phyloP scores from a whole-genome alignment of 1,284 basidiomycete species.

The Schizophyllum amplum region DNA sequence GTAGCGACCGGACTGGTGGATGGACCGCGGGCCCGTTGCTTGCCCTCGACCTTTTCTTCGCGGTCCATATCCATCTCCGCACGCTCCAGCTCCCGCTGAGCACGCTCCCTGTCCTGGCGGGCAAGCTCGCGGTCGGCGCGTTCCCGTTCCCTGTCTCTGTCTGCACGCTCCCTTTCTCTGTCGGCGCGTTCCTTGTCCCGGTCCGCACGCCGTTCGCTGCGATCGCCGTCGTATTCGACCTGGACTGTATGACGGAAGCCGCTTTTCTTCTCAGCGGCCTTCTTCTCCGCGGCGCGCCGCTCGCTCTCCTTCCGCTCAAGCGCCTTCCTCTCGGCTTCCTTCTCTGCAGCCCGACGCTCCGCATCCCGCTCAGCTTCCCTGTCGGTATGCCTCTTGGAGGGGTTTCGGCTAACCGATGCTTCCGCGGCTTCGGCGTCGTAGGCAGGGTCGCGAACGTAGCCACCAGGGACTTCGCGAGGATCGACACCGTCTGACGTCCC shows the following conservation, averaged over 20 bases:
- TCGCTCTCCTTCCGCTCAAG: slow-evolving; percentile 7
- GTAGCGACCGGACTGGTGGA: not conserved
- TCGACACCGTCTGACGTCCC: not conserved
- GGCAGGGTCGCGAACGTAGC: not conserved
- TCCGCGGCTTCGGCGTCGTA: not conserved
- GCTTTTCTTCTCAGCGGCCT: slow-evolving; percentile 9
- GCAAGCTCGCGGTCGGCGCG: not conserved
- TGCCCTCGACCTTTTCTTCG: not conserved
- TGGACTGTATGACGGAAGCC: slow-evolving; percentile 14
- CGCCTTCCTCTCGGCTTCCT: not conserved
- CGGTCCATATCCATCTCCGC: not conserved
- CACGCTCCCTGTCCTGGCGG: not conserved
- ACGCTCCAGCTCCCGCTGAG: not conserved
- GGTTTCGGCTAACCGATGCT: not conserved
- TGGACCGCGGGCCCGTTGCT: not conserved
- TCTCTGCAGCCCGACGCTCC: not conserved
- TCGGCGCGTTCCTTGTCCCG: slow-evolving; percentile 1
- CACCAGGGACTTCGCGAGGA: not conserved
- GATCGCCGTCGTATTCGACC: slow-evolving; percentile 12
- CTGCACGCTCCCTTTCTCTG: not conserved
- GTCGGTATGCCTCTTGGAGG: not conserved
- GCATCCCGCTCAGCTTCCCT: slow-evolving; percentile 3
- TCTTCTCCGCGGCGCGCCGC: slow-evolving; percentile 11
- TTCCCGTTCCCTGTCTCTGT: not conserved
- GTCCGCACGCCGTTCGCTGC: slow-evolving; percentile 4